Conservation (phyloP, 2,329 filamentous ascomycete genomes). For the Trichoderma breve region DNA sequence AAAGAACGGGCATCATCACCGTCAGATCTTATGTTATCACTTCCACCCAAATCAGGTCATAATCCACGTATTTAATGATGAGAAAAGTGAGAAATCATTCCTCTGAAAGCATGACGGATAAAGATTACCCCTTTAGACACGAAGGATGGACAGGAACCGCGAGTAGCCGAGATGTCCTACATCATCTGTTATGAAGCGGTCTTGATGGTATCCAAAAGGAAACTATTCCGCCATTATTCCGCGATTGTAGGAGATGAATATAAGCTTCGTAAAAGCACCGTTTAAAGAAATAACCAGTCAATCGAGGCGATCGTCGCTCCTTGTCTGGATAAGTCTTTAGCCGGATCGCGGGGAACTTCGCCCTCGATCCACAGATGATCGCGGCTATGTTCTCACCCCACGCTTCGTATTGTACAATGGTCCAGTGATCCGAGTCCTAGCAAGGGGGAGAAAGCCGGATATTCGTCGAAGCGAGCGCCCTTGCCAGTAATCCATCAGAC, state of each 20-base stretch:
- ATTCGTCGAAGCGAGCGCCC: neutral
- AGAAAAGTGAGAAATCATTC: neutral
- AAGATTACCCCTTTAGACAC: neutral
- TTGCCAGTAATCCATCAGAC: neutral
- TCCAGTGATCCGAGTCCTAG: neutral
- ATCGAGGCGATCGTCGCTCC: neutral
- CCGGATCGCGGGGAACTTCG: neutral
- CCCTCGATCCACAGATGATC: neutral
- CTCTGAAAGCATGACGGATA: neutral
- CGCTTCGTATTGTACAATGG: neutral
- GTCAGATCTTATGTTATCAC: neutral
- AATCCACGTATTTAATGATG: neutral
- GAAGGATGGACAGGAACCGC: neutral
- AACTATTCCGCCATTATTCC: neutral
- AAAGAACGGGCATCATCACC: neutral
- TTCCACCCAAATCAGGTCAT: neutral
- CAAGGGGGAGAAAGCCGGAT: neutral
- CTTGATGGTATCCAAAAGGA: neutral
- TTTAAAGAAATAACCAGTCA: neutral
- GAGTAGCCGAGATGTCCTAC: neutral
- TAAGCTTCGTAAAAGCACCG: neutral
- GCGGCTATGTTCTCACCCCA: neutral
- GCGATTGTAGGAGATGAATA: neutral
- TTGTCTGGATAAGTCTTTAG: conserved; percentile 14
- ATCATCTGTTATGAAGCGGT: neutral